Percentiles rank a stretch among this genome's conserved stretches.
Evolutionary conservation across 2,329 filamentous ascomycete genomes (phyloP).

Genomic region (Talaromyces sp.): DNA sequence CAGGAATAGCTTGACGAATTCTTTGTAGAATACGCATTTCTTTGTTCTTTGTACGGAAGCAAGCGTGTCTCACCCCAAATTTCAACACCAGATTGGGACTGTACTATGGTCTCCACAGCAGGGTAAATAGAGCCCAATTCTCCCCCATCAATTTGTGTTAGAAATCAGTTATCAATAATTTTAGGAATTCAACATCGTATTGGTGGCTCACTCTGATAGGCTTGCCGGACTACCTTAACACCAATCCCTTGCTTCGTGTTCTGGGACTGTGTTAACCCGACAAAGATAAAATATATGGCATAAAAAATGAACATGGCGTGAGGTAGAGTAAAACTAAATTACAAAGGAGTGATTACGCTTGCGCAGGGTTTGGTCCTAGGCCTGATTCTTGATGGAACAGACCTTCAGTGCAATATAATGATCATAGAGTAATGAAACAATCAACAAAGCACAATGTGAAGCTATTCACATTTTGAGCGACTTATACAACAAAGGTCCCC

Average conservation of each 20-base stretch:
- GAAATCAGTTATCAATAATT: too few relatives aligned
- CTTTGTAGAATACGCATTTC: too few relatives aligned
- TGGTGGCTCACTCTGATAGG: neutral
- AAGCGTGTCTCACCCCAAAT: too few relatives aligned
- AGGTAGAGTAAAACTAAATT: slow-evolving; percentile 4
- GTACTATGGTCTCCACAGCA: too few relatives aligned
- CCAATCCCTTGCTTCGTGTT: neutral
- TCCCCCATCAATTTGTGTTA: too few relatives aligned
- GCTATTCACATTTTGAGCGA: neutral
- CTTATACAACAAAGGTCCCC: neutral
- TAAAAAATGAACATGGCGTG: neutral
- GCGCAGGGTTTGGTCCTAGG: neutral
- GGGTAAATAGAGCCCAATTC: too few relatives aligned
- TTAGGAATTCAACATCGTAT: neutral
- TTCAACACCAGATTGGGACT: too few relatives aligned
- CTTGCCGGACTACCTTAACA: neutral
- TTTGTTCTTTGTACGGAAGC: too few relatives aligned
- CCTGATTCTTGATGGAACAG: neutral
- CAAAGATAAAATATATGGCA: neutral
- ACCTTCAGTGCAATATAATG: neutral
- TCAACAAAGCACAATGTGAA: neutral
- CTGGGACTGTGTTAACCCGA: neutral
- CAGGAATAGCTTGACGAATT: too few relatives aligned
- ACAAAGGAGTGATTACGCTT: neutral
- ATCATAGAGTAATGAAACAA: neutral